Percentiles rank a stretch among this genome's conserved stretches.
Conservation (phyloP, 331 rosid genomes). For the Malus hybrid region DNA sequence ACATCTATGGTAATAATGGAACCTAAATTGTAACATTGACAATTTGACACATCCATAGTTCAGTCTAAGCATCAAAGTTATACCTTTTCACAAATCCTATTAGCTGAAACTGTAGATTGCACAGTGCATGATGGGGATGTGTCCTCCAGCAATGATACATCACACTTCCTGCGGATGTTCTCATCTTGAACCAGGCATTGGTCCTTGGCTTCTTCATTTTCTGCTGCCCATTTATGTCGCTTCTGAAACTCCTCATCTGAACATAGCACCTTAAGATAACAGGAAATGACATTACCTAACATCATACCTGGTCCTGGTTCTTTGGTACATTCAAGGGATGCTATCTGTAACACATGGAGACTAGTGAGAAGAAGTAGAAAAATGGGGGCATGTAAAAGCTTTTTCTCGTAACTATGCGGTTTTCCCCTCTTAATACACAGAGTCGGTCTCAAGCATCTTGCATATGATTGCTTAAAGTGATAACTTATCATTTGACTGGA, state of each 20-base stretch:
- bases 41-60: not conserved
- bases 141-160: conserved; percentile 29
- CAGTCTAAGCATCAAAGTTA: conserved; percentile 9
- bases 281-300: conserved; percentile 36
- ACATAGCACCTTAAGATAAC: conserved; percentile 36
- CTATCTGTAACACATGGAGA: conserved; percentile 40
- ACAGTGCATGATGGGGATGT: conserved; percentile 14
- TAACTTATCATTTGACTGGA: not conserved
- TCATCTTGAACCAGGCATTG: conserved; percentile 58
- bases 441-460: not conserved
- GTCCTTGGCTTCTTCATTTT: conserved; percentile 33
- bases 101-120: conserved; percentile 17
- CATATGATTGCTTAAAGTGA: not conserved
- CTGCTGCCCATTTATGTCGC: conserved; percentile 1
- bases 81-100: conserved; percentile 47
- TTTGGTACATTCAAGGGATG: conserved; percentile 50
- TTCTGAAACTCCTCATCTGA: conserved; percentile 25
- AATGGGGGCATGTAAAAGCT: not conserved
- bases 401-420: not conserved
- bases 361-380: conserved; percentile 25
- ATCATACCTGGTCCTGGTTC: conserved; percentile 43
- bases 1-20: not conserved
- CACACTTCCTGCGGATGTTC: conserved; percentile 23
- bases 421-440: not conserved
- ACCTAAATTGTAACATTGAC: not conserved